Conservation (phyloP, 805 yeast species). For the Wickerhamiella kurtzmanii region DNA sequence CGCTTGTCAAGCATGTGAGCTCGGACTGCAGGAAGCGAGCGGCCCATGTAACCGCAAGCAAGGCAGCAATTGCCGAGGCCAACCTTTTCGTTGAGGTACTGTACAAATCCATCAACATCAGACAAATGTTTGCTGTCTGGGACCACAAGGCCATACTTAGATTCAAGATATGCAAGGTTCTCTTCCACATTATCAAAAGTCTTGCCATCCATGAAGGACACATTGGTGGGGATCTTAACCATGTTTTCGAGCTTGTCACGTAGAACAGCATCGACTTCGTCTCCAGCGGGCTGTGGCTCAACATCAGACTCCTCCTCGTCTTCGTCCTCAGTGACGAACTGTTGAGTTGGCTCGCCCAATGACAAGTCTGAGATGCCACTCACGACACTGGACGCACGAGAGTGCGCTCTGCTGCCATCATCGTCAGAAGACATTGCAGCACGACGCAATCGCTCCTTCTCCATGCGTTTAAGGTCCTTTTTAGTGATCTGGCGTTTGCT, state of each 20-base stretch:
- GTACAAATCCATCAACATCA: slow-evolving; percentile 59
- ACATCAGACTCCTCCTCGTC: slow-evolving; percentile 5
- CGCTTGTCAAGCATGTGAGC: slow-evolving; percentile 78
- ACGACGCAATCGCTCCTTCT: slow-evolving; percentile 11
- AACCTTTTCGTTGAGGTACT: slow-evolving; percentile 64
- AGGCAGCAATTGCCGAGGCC: slow-evolving; percentile 76
- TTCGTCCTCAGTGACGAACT: slow-evolving; percentile 10
- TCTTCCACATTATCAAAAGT: slow-evolving; percentile 41
- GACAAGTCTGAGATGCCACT: slow-evolving; percentile 6
- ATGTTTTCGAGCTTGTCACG: slow-evolving; percentile 18
- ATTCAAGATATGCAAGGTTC: slow-evolving; percentile 64
- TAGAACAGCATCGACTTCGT: slow-evolving; percentile 20
- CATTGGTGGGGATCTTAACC: slow-evolving; percentile 24
- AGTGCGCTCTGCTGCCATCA: slow-evolving; percentile 1
- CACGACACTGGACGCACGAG: slow-evolving; percentile 1
- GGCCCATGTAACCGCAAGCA: slow-evolving; percentile 74
- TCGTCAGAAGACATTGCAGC: slow-evolving; percentile 1
- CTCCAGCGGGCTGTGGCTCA: slow-evolving; percentile 2
- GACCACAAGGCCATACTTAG: slow-evolving; percentile 67
- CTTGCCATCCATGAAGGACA: slow-evolving; percentile 32
- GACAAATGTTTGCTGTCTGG: slow-evolving; percentile 66
- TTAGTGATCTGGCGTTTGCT: slow-evolving; percentile 24
- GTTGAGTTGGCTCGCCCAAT: slow-evolving; percentile 9
- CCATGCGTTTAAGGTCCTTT: slow-evolving; percentile 26
- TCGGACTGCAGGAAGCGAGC: slow-evolving; percentile 68